Conservation (phyloP, 768 basidiomycete genomes). For the Xanthoconium stramineum region DNA sequence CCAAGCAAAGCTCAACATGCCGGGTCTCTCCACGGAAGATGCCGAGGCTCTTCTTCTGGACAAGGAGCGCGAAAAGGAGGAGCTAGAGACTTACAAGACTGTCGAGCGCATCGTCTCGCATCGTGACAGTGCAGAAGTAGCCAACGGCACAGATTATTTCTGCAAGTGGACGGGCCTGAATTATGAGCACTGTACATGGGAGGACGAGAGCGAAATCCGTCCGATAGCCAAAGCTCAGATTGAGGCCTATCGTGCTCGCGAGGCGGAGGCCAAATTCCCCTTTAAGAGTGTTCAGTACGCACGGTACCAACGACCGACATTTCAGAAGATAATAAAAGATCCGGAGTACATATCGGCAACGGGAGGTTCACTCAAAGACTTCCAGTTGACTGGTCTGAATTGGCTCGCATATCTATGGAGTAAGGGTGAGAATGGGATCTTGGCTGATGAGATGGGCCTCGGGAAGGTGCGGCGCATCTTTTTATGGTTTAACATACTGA, state of each 20-base stretch:
- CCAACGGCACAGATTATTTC: constrained; percentile 75
- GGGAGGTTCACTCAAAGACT: constrained; percentile 91
- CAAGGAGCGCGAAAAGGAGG: constrained; percentile 87
- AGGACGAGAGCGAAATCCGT: constrained; percentile 75
- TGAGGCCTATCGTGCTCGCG: constrained; percentile 72
- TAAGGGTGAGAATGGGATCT: constrained; percentile 91
- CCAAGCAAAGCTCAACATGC: constrained; percentile 59
- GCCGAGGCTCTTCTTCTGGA: constrained; percentile 85
- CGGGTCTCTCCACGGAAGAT: constrained; percentile 80
- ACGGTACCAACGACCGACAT: constrained; percentile 67
- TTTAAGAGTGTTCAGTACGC: constrained; percentile 75
- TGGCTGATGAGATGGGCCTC: constrained; percentile 99
- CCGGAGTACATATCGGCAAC: constrained; percentile 79
- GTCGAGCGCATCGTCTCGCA: constrained; percentile 89
- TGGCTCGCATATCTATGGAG: constrained; percentile 99
- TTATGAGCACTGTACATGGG: constrained; percentile 97
- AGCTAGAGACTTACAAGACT: constrained; percentile 84
- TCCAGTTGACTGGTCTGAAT: constrained; percentile 96
- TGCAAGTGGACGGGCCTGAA: constrained; percentile 95
- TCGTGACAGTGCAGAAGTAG: constrained; percentile 52
- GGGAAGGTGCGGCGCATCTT: constrained; percentile 62
- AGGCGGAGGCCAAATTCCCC: constrained; percentile 78
- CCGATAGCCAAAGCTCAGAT: constrained; percentile 75
- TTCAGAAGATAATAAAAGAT: constrained; percentile 81
- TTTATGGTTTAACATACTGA: constrained; percentile 10